Base-by-base conservation (phyloP, 2,329 filamentous ascomycete species). In the Phyllosticta capitalensis region DNA sequence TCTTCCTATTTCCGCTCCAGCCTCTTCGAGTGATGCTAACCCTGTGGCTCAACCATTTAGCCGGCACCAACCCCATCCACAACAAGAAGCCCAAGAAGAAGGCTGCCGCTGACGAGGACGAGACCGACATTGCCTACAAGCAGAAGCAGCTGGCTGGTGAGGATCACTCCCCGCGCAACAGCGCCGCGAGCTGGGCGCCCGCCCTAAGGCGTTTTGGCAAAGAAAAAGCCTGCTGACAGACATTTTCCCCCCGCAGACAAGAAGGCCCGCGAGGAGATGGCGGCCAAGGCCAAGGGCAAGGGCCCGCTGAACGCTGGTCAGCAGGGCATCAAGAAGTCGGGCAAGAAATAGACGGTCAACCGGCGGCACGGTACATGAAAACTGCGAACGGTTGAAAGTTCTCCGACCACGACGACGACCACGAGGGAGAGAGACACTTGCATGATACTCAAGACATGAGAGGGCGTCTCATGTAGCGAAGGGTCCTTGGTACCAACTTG, bases 281-380 rank as follows among this genome's bases (percentile, higher is more conserved):
- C 87, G n/a, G 81, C 85, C 62, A 89, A 90, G 78, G 87, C 89
- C 52, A 87, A 88, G 69, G 89, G 89, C 75, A 95, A 95, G 79
- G 92, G 92, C 2, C 92, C 92, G 45, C 73, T 96, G 72, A 92
- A 91, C 78, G 87, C 85, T 30, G 91, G 90, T 33, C 75, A 81
- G 54, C 90, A 95, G 77, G 91, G 90, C 63, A 96, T 97, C 80
- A 96, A 96, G 86, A 96, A 96, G 84, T 94, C 89, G 63, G 92
- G 91, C 76, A 96, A 96, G 88, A 95, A 96, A 86, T 95, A 67
- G 69, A 63, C 66, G 62, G 3, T 1, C 9, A 21, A 49, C 52
- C 30, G n/a, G 38, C 38, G 38, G 17, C 38, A n/a, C 33, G 10
- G 33, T 14, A 17, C 38, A 45, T 14, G 38, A 45, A n/a, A 45